Conservation (phyloP, 2,329 filamentous ascomycete genomes). For the Macrophomina tecta region DNA sequence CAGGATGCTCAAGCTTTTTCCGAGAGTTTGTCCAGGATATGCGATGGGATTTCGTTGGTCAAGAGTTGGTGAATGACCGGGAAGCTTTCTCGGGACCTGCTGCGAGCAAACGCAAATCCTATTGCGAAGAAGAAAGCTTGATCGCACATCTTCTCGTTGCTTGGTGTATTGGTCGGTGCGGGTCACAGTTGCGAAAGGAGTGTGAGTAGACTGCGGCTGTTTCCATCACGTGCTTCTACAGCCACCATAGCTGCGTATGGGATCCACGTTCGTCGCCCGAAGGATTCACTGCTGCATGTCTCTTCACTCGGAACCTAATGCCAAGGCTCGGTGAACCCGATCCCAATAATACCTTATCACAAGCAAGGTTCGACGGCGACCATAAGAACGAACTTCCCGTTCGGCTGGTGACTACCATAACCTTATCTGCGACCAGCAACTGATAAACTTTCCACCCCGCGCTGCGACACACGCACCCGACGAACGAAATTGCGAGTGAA, state of each 20-base stretch:
- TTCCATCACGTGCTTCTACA: neutral
- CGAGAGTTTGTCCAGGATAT: neutral
- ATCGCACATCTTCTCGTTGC: neutral
- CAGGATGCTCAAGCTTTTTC: neutral
- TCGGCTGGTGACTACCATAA: neutral
- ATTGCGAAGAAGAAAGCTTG: constrained; percentile 3
- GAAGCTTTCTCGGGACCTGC: too few species aligned
- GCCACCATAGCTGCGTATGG: neutral
- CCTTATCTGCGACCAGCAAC: constrained; percentile 12
- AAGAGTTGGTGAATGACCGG: neutral
- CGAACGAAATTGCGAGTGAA: neutral
- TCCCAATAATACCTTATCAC: neutral
- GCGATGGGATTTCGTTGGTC: neutral
- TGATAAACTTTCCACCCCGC: neutral
- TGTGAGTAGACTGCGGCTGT: neutral
- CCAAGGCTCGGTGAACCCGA: neutral
- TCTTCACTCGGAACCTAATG: neutral
- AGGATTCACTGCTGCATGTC: too few species aligned
- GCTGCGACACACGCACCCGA: neutral
- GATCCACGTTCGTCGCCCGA: too few species aligned
- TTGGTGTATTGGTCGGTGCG: neutral
- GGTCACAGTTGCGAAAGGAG: neutral
- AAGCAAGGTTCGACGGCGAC: neutral
- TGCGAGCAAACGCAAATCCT: neutral
- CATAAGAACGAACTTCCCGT: neutral